These are phyloP conservation scores for Circinella umbellata DNA, from an alignment of 371 early-diverging fungal species.

Conservation along the genomic window DNA sequence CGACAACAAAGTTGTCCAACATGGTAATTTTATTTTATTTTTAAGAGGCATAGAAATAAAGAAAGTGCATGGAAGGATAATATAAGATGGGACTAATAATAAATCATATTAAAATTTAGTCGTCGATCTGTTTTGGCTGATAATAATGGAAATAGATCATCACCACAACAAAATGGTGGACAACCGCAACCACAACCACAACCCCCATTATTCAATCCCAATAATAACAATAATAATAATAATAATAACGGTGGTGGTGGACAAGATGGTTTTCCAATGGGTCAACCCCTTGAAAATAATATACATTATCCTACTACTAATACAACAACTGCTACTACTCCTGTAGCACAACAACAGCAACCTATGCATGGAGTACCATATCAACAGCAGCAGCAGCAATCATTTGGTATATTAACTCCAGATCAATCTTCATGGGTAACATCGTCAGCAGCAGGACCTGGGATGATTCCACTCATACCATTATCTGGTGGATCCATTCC, in stretches of 20 bases:
- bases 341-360: conserved; percentile 13
- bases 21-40: conserved; percentile 60
- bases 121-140: conserved; percentile 57
- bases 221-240: no score
- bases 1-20: conserved; percentile 99
- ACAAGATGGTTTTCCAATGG: no score
- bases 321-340: neutral
- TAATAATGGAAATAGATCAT: conserved; percentile 15
- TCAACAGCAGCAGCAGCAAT: conserved; percentile 23
- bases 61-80: no score
- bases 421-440: conserved; percentile 4
- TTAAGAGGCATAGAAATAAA: neutral
- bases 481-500: conserved; percentile 27
- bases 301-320: neutral
- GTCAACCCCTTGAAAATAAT: no score
- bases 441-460: conserved; percentile 21
- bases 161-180: neutral
- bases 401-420: conserved; percentile 15
- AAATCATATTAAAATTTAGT: conserved; percentile 24
- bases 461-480: conserved; percentile 41
- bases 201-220: neutral
- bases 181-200: neutral
- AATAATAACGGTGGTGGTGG: no score
- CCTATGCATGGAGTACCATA: conserved; percentile 20
- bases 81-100: no score